These are phyloP conservation scores for Colletotrichum sp. DNA, from an alignment of 2,329 filamentous ascomycete species.

Conservation along the genomic window DNA sequence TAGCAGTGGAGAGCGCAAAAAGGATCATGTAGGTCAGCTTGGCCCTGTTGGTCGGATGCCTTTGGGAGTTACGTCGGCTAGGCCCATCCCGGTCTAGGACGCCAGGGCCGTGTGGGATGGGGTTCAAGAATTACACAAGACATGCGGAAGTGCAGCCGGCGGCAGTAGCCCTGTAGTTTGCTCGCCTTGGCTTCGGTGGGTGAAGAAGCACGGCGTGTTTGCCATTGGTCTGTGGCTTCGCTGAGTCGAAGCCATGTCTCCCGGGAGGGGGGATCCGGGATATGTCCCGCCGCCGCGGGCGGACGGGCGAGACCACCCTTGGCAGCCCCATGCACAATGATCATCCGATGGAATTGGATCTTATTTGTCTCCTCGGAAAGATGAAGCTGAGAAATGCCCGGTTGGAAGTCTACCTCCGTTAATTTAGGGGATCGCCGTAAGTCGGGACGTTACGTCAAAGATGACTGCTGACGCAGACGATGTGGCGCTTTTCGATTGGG, in stretches of 20 bases:
- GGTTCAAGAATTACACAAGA: neutral
- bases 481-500: neutral
- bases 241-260: neutral
- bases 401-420: neutral
- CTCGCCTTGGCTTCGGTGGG: neutral
- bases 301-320: neutral
- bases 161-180: neutral
- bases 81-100: neutral
- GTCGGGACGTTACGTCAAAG: neutral
- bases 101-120: neutral
- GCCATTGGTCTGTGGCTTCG: neutral
- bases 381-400: neutral
- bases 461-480: neutral
- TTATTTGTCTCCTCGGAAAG: neutral
- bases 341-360: neutral
- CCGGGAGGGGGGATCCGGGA: conserved; percentile 6
- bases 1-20: neutral
- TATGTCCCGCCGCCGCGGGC: neutral
- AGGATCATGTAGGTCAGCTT: neutral
- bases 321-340: neutral
- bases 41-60: neutral
- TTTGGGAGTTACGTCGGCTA: neutral
- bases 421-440: neutral
- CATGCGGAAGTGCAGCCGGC: neutral
- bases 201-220: neutral